phyloP scores from a whole-genome alignment of 805 yeast genomes.

The Starmerella gropengiesseri region DNA sequence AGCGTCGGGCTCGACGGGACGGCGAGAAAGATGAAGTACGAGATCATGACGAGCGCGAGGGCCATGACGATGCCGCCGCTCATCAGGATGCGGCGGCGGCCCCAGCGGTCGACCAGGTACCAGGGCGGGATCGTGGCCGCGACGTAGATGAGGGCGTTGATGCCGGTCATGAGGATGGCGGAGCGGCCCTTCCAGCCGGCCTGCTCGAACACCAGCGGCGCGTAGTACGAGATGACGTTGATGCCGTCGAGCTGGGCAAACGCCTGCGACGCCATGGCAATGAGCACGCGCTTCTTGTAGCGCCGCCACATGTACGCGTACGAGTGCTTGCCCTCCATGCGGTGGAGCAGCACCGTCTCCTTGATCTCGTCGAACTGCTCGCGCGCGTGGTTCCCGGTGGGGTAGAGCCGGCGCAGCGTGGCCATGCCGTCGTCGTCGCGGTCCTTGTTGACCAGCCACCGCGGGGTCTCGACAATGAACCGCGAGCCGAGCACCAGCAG shows the following conservation, averaged over 20 bases:
- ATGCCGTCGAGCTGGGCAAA: slow-evolving; percentile 93
- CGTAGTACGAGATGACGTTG: slow-evolving; percentile 84
- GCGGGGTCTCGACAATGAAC: slow-evolving; percentile 74
- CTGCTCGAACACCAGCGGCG: slow-evolving; percentile 85
- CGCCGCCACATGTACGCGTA: slow-evolving; percentile 65
- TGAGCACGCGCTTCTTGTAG: slow-evolving; percentile 65
- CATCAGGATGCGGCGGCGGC: slow-evolving; percentile 72
- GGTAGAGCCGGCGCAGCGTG: slow-evolving; percentile 72
- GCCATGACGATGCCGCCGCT: slow-evolving; percentile 78
- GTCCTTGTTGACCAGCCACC: slow-evolving; percentile 81
- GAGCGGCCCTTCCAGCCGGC: slow-evolving; percentile 90
- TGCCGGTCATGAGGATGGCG: slow-evolving; percentile 85
- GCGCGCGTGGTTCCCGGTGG: slow-evolving; percentile 48
- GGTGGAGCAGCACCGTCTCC: slow-evolving; percentile 61
- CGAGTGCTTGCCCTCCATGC: slow-evolving; percentile 70
- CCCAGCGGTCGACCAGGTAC: slow-evolving; percentile 85
- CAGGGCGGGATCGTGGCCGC: slow-evolving; percentile 76
- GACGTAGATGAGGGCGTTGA: slow-evolving; percentile 52
- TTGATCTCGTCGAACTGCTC: slow-evolving; percentile 71
- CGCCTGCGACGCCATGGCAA: slow-evolving; percentile 83
- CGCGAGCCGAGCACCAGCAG: slow-evolving; percentile 63
- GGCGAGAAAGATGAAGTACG: slow-evolving; percentile 47
- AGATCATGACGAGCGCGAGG: slow-evolving; percentile 49
- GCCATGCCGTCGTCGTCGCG: slow-evolving; percentile 68
- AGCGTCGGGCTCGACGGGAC: slow-evolving; percentile 48